Percentiles rank a stretch among this genome's conserved stretches.
phyloP scores from a whole-genome alignment of 306 rosid species.

The Corylus americana region DNA sequence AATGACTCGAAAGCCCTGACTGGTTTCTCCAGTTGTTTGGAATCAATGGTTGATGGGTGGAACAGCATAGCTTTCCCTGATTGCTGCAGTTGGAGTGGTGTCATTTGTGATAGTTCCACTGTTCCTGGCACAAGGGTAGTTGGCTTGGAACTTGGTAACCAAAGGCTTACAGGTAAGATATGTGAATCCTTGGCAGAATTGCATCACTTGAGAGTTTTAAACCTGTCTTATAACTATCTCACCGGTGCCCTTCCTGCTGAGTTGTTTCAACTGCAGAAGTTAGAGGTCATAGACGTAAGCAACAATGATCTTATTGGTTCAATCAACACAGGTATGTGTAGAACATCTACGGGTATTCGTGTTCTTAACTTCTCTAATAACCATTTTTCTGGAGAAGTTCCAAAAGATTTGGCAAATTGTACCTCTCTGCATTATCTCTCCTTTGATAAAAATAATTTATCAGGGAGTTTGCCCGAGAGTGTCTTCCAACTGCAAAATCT shows the following conservation, averaged over 20 bases:
- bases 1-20: slow-evolving; percentile 29
- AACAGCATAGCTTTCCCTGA: slow-evolving; percentile 9
- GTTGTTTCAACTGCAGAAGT: slow-evolving; percentile 20
- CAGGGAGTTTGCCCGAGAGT: slow-evolving; percentile 15
- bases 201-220: slow-evolving; percentile 22
- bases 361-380: slow-evolving; percentile 16
- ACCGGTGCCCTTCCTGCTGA: neutral
- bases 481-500: slow-evolving; percentile 1
- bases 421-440: slow-evolving; percentile 2
- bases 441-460: neutral
- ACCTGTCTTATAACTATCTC: slow-evolving; percentile 29
- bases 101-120: slow-evolving; percentile 13
- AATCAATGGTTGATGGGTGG: slow-evolving; percentile 20
- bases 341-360: neutral
- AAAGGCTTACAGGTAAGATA: neutral
- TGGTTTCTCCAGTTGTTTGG: slow-evolving; percentile 24
- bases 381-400: slow-evolving; percentile 12
- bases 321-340: slow-evolving; percentile 12
- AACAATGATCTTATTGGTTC: slow-evolving; percentile 13
- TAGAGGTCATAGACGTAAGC: slow-evolving; percentile 31
- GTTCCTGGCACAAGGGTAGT: slow-evolving; percentile 16
- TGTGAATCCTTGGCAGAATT: slow-evolving; percentile 24
- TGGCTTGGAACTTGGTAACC: slow-evolving; percentile 23
- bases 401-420: slow-evolving; percentile 14
- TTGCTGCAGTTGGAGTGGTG: slow-evolving; percentile 37